These are phyloP conservation scores for Waltiozyma solani DNA, from an alignment of 1,139 yeast genomes.

Conservation along the genomic window DNA sequence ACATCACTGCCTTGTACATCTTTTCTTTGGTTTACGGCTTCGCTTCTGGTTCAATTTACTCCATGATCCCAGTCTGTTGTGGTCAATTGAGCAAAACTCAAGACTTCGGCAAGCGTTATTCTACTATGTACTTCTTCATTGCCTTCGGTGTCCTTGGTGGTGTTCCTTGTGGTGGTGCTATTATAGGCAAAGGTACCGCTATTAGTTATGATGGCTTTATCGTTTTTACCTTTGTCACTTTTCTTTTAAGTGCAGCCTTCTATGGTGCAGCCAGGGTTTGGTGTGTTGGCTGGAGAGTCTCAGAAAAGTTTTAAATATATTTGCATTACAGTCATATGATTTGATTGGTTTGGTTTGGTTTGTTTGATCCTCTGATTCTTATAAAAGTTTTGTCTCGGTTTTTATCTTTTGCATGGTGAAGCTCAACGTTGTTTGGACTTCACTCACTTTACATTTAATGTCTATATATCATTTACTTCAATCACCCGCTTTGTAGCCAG, in stretches of 20 bases:
- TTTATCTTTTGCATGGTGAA: too few species aligned
- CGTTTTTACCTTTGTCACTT: constrained; percentile 14
- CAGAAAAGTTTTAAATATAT: neutral
- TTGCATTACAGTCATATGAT: too few species aligned
- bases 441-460: too few species aligned
- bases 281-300: constrained; percentile 11
- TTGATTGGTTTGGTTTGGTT: too few species aligned
- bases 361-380: too few species aligned
- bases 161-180: constrained; percentile 44
- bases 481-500: too few species aligned
- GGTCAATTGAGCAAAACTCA: constrained; percentile 58
- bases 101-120: constrained; percentile 59
- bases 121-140: constrained; percentile 57
- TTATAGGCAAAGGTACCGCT: constrained; percentile 23
- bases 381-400: too few species aligned
- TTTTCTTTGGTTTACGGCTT: constrained; percentile 27
- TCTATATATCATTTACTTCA: too few species aligned
- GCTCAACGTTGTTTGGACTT: too few species aligned
- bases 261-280: constrained; percentile 12
- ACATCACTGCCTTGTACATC: constrained; percentile 22
- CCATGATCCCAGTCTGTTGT: constrained; percentile 39
- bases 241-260: constrained; percentile 11
- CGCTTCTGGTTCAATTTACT: constrained; percentile 32
- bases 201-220: constrained; percentile 20
- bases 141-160: constrained; percentile 47